These are phyloP conservation scores for Avicennia marina DNA, from an alignment of 257 asterid genomes.

Conservation along the genomic window DNA sequence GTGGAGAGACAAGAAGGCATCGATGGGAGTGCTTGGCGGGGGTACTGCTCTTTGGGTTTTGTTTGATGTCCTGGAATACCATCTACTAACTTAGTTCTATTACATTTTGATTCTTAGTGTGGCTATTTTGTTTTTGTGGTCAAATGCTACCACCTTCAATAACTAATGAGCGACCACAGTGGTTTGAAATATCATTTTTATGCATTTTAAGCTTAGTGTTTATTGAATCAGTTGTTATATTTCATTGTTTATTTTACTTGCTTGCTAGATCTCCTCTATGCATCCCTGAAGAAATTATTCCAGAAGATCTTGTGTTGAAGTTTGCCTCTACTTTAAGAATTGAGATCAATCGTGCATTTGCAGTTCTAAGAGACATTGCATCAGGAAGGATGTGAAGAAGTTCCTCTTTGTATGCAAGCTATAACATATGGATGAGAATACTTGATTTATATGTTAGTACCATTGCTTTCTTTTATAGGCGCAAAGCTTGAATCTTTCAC, in stretches of 20 bases:
- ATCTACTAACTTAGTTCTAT: conserved; percentile 55
- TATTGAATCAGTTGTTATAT: neutral
- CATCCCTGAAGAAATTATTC: conserved; percentile 57
- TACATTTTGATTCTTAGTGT: conserved; percentile 55
- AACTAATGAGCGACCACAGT: conserved; percentile 44
- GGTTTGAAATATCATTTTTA: neutral
- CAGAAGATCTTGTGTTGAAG: conserved; percentile 51
- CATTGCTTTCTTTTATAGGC: no score
- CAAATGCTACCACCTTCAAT: conserved; percentile 57
- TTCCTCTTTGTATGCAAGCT: conserved; percentile 52
- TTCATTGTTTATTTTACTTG: neutral
- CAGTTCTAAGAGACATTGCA: conserved; percentile 65
- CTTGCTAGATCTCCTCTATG: conserved; percentile 54
- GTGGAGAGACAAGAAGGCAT: conserved; percentile 86
- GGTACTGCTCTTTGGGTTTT: conserved; percentile 72
- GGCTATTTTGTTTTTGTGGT: conserved; percentile 60
- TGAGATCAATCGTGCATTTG: conserved; percentile 43
- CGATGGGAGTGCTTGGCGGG: conserved; percentile 70
- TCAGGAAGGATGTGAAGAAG: conserved; percentile 71
- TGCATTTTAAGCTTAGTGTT: neutral
- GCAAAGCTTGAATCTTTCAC: no score
- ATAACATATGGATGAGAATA: neutral
- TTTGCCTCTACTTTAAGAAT: conserved; percentile 58
- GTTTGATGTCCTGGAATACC: conserved; percentile 72
- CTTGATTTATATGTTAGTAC: no score